Evolutionary conservation across 768 basidiomycete species (phyloP), one percentile per base, ranked within the genome.

Genomic region (Lactifluus subvellereus): DNA sequence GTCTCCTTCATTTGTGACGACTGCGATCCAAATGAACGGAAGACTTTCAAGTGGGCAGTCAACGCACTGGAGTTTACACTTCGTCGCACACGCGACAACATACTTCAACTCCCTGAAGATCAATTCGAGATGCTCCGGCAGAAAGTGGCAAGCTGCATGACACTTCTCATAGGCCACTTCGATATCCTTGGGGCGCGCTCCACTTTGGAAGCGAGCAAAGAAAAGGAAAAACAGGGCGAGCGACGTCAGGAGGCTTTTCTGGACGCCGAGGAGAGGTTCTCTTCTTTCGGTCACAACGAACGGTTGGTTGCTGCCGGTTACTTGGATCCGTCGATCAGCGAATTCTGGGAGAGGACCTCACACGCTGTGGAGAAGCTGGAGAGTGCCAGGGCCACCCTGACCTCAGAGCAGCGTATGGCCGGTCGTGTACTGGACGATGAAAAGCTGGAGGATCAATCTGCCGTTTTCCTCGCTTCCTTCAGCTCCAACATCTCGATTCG

Each of bases 1-100:
- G 92, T 98, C 38, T 88, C 94, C 49, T 98, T 99, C 79, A 96
- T 98, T 66, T 97, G 94, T 76, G 94, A 98, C 71, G 92, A 95
- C 69, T 99, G 97, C 76, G 91, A 97, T 69, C 94, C 95, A 8
- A 89, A 91, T 38, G 95, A 98, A 73, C 84, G 93, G 61, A 90
- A 88, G 73, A 98, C 94, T 0, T 99, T 99, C 81, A 89, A 91
- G 72, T 98, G 95, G 95, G 95, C 97, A 8, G 94, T 99, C 57
- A 91, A 88, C 61, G 95, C 97, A 2, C 83, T 99, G 35, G 94
- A 97, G 71, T 98, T 94, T 71, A 87, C 94, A 1, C 84, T 92
- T 62, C 83, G 87, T 64, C 87, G 95, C 59, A 98, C 94, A 14
- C 83, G 91, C 59, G 91, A 89, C 72, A 86, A 87, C 71, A 98